These are phyloP conservation scores for Fraxinus nigra DNA, from an alignment of 305 asterid species.

Conservation along the genomic window DNA sequence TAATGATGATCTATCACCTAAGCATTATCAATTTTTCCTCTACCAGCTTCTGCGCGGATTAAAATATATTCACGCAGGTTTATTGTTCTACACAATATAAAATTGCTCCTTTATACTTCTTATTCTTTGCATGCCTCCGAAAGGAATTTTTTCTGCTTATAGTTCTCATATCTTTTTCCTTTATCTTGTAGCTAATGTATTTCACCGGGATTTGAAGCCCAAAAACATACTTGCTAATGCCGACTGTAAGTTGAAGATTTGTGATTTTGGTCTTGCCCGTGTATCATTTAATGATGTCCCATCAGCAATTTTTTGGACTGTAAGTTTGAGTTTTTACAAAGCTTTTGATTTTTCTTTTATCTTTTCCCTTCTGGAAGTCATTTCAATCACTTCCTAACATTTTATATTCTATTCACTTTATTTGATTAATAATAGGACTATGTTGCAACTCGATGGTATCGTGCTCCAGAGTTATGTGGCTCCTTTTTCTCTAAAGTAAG, in stretches of 20 bases:
- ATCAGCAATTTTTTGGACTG: conserved; percentile 83
- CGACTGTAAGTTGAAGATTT: conserved; percentile 77
- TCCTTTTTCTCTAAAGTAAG: conserved; percentile 83
- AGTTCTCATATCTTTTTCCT: conserved; percentile 18
- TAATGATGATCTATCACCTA: conserved; percentile 67
- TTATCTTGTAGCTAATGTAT: conserved; percentile 54
- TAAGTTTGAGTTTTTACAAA: conserved; percentile 30
- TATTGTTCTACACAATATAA: background rate
- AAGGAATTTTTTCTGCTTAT: background rate
- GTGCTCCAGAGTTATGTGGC: conserved; percentile 84
- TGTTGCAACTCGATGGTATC: conserved; percentile 84
- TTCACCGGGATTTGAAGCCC: conserved; percentile 76
- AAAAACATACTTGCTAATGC: conserved; percentile 76
- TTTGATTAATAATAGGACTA: conserved; percentile 49
- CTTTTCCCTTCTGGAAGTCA: background rate
- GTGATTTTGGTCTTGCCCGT: conserved; percentile 82
- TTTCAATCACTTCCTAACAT: conserved; percentile 16
- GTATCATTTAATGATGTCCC: conserved; percentile 80
- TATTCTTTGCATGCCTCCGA: background rate
- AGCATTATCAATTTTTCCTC: conserved; percentile 68
- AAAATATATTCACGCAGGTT: conserved; percentile 70
- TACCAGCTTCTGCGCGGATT: conserved; percentile 75
- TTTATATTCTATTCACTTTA: background rate
- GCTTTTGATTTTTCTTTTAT: background rate
- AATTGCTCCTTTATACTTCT: background rate